phyloP scores from a whole-genome alignment of 345 rosid genomes.

The Eucalyptus marginata region DNA sequence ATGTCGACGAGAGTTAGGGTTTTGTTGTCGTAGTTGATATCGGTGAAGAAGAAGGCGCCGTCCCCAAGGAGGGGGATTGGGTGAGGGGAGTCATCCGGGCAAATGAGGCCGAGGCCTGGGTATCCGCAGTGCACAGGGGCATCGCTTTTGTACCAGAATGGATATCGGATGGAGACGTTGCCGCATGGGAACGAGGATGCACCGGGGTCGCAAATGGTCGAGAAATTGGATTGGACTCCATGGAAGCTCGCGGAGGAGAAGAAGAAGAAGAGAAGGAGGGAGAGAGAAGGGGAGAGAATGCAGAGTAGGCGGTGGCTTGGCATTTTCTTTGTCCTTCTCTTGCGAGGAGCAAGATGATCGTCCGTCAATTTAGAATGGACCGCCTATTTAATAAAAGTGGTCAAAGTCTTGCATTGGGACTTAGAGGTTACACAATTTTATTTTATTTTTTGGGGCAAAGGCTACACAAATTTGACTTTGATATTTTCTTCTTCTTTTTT shows the following conservation, averaged over 20 bases:
- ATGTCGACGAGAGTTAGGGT: conserved; percentile 1
- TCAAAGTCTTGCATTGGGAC: not conserved
- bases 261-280: not conserved
- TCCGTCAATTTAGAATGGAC: not conserved
- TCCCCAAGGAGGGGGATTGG: not conserved
- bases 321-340: not conserved
- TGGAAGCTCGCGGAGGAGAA: not conserved
- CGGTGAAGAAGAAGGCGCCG: not conserved
- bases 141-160: rapidly evolving
- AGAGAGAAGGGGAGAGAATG: not conserved
- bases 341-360: not conserved
- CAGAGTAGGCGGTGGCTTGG: not conserved
- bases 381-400: not conserved
- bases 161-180: rapidly evolving
- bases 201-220: not conserved
- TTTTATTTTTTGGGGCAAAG: rapidly evolving
- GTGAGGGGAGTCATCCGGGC: not conserved
- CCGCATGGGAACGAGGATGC: not conserved
- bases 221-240: not conserved
- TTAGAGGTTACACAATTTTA: too few relatives aligned
- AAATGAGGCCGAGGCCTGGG: conserved; percentile 6
- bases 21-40: not conserved
- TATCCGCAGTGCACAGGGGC: not conserved
- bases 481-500: not conserved
- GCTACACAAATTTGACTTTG: not conserved